These are phyloP conservation scores for Cercophora scortea DNA, from an alignment of 495 filamentous ascomycete genomes.

Conservation along the genomic window DNA sequence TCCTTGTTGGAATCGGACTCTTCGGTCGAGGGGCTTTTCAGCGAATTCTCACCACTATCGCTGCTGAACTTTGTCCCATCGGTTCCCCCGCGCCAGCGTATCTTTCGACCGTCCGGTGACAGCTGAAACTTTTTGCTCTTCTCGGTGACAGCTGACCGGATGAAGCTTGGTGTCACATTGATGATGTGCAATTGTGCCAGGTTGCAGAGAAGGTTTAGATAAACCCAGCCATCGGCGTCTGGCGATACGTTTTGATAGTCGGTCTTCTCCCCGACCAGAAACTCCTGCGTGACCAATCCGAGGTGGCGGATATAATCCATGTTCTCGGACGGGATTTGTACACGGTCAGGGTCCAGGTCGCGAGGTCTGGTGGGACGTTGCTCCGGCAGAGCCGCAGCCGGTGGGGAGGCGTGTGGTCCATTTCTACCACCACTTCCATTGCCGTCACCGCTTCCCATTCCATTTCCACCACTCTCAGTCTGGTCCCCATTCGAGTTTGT, in stretches of 20 bases:
- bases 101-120: conserved; percentile 62
- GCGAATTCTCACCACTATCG: conserved; percentile 41
- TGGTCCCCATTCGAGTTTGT: conserved; percentile 32
- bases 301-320: conserved; percentile 68
- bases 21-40: conserved; percentile 30
- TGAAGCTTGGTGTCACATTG: conserved; percentile 66
- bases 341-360: conserved; percentile 62
- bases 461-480: conserved; percentile 28
- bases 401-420: conserved; percentile 33
- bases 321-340: conserved; percentile 61
- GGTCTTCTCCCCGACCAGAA: conserved; percentile 7
- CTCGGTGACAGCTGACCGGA: conserved; percentile 56
- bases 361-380: conserved; percentile 66
- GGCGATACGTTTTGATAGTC: conserved; percentile 36
- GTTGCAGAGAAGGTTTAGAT: conserved; percentile 72
- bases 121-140: conserved; percentile 64
- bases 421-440: conserved; percentile 16
- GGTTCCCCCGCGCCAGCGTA: conserved; percentile 63
- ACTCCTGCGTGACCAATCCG: conserved; percentile 47
- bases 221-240: conserved; percentile 62
- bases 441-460: conserved; percentile 21
- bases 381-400: conserved; percentile 35
- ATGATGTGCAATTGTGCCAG: conserved; percentile 74
- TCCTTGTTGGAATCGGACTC: conserved; percentile 32
- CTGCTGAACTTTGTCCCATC: conserved; percentile 53